Evolutionary conservation across 352 stramenopile species (phyloP).

Genomic region (Phytophthora podocarpi): DNA sequence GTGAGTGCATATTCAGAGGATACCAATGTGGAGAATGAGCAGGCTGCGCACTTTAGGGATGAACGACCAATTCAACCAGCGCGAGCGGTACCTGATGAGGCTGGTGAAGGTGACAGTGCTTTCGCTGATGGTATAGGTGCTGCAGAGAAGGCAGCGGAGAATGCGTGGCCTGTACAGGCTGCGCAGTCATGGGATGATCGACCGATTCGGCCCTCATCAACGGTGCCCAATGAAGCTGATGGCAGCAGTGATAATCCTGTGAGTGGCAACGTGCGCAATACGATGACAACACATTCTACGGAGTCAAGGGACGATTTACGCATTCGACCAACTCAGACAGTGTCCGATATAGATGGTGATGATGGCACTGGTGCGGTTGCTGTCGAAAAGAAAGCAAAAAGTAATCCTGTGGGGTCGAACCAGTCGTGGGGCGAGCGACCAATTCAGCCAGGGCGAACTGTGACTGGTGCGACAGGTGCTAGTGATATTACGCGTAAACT

Average conservation of each 20-base stretch:
- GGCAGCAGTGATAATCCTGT: background rate
- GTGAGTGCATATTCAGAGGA: background rate
- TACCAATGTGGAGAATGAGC: background rate
- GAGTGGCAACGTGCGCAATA: background rate
- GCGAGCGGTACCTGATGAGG: background rate
- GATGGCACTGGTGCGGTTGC: background rate
- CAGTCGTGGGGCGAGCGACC: background rate
- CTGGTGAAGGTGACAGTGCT: background rate
- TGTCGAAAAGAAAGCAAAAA: background rate
- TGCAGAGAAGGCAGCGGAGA: too few relatives aligned
- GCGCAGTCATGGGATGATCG: conserved; percentile 6
- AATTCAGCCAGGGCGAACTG: background rate
- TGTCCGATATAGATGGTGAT: background rate
- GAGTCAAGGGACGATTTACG: too few relatives aligned
- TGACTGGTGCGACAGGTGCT: background rate
- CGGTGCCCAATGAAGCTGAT: background rate
- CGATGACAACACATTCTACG: too few relatives aligned
- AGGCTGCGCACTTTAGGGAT: background rate
- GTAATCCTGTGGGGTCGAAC: background rate
- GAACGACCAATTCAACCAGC: conserved; percentile 4
- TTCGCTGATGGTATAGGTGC: background rate
- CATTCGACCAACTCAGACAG: background rate
- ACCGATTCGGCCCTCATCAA: conserved; percentile 7
- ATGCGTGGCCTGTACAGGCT: background rate
- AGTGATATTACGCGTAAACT: background rate